Percentiles rank a stretch among this genome's conserved stretches.
These are phyloP conservation scores for Aphanoascus verrucosus DNA, from an alignment of 2,329 filamentous ascomycete genomes.

Conservation along the genomic window DNA sequence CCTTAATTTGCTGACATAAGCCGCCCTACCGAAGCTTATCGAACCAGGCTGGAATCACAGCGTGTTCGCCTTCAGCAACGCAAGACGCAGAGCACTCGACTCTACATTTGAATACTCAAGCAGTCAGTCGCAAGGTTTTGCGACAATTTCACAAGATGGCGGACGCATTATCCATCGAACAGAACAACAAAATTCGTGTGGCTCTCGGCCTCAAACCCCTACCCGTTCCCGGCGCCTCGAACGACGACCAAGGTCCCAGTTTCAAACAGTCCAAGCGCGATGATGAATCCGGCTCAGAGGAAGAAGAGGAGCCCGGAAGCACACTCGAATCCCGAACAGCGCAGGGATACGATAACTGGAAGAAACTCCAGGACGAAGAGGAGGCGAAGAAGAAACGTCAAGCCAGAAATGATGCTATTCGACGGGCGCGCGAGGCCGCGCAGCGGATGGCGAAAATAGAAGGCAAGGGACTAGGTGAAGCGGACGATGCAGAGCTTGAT, in stretches of 20 bases:
- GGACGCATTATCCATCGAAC: slow-evolving; percentile 64
- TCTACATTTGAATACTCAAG: background rate
- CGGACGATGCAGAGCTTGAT: slow-evolving; percentile 55
- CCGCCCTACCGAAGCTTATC: background rate
- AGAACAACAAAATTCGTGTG: slow-evolving; percentile 83
- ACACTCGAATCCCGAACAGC: slow-evolving; percentile 61
- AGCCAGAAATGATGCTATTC: slow-evolving; percentile 68
- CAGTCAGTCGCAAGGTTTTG: background rate
- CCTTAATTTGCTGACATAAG: background rate
- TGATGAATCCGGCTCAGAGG: slow-evolving; percentile 33
- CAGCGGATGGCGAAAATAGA: slow-evolving; percentile 65
- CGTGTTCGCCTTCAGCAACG: background rate
- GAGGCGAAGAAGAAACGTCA: slow-evolving; percentile 67
- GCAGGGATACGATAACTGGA: slow-evolving; percentile 39
- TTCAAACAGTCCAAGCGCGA: slow-evolving; percentile 47
- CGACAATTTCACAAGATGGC: slow-evolving; percentile 31
- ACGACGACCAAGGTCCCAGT: slow-evolving; percentile 38
- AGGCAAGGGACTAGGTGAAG: slow-evolving; percentile 74
- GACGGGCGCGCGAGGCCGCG: slow-evolving; percentile 75
- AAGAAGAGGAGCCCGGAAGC: slow-evolving; percentile 63
- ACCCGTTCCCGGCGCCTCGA: slow-evolving; percentile 59
- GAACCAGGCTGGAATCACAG: background rate
- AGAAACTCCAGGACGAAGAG: slow-evolving; percentile 55
- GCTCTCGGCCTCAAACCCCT: slow-evolving; percentile 84
- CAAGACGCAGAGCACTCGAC: background rate